These are phyloP conservation scores for Stachybotrys echinatus DNA, from an alignment of 2,329 filamentous ascomycete genomes.

Conservation along the genomic window DNA sequence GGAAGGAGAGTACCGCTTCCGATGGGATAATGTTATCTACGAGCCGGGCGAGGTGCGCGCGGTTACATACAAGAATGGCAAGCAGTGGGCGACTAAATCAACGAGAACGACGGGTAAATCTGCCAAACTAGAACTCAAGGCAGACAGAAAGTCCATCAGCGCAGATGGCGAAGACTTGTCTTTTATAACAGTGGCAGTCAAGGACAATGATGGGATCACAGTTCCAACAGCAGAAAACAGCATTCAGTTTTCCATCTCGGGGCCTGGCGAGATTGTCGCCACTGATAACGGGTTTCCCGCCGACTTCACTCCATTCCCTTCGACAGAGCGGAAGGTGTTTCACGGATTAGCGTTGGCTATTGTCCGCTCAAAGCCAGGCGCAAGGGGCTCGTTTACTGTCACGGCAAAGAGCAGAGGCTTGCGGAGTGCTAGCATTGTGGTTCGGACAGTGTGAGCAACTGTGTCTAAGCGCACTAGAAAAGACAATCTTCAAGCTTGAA, in stretches of 20 bases:
- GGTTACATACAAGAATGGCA: conserved; percentile 40
- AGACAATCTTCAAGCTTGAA: no score
- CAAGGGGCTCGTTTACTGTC: not conserved
- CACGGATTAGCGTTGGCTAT: conserved; percentile 34
- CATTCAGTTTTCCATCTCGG: conserved; percentile 37
- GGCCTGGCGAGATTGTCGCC: conserved; percentile 38
- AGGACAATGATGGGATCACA: conserved; percentile 35
- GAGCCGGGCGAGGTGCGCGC: conserved; percentile 40
- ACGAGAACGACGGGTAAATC: conserved; percentile 36
- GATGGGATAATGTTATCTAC: conserved; percentile 48
- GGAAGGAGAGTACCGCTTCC: conserved; percentile 38
- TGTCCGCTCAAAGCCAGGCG: conserved; percentile 19
- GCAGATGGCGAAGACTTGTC: conserved; percentile 39
- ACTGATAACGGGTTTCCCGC: conserved; percentile 48
- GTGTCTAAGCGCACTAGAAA: no score
- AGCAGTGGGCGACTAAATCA: conserved; percentile 37
- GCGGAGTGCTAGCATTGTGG: not conserved
- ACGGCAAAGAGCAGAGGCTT: not conserved
- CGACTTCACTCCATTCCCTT: conserved; percentile 37
- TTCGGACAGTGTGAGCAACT: no score
- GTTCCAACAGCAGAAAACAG: conserved; percentile 36
- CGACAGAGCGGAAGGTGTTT: conserved; percentile 31
- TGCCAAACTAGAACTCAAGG: conserved; percentile 27
- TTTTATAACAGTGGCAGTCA: conserved; percentile 38
- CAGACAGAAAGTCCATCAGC: conserved; percentile 32